Evolutionary conservation across 331 rosid genomes (phyloP).

Genomic region (Stylosanthes scabra): DNA sequence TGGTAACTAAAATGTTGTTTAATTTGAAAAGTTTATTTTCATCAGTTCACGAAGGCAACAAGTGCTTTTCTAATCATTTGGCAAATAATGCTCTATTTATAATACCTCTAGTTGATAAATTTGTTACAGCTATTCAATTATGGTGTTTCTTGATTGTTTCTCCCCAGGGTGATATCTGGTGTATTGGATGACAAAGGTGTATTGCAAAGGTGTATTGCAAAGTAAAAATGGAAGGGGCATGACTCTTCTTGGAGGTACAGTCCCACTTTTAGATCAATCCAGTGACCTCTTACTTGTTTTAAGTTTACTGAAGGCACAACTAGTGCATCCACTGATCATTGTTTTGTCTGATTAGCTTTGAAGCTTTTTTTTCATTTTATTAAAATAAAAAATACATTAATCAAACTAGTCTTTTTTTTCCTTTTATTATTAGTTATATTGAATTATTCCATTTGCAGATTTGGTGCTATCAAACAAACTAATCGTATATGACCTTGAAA

Average conservation of each 20-base stretch:
- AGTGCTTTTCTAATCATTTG: conserved; percentile 27
- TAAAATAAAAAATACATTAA: background rate
- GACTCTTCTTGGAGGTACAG: conserved; percentile 92
- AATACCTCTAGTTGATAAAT: conserved; percentile 4
- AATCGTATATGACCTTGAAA: conserved; percentile 78
- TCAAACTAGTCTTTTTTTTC: too few relatives aligned
- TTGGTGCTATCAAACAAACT: conserved; percentile 89
- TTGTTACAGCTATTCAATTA: conserved; percentile 15
- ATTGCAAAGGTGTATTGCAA: conserved; percentile 64
- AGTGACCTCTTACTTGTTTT: background rate
- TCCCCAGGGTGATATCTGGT: conserved; percentile 62
- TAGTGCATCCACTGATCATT: conserved; percentile 11
- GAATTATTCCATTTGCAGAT: conserved; percentile 64
- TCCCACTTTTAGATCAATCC: conserved; percentile 10
- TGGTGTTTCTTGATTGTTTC: conserved; percentile 16
- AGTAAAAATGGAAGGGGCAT: conserved; percentile 66
- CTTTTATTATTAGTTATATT: background rate
- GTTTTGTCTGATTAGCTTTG: background rate
- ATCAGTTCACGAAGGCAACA: conserved; percentile 18
- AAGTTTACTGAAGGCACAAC: conserved; percentile 10
- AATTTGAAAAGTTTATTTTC: conserved; percentile 16
- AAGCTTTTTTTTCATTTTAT: background rate
- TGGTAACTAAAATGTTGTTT: conserved; percentile 28
- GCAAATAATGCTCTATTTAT: conserved; percentile 9
- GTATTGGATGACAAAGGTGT: conserved; percentile 96